These are phyloP conservation scores for Arxiozyma bovina DNA, from an alignment of 1,139 yeast genomes.

Conservation along the genomic window DNA sequence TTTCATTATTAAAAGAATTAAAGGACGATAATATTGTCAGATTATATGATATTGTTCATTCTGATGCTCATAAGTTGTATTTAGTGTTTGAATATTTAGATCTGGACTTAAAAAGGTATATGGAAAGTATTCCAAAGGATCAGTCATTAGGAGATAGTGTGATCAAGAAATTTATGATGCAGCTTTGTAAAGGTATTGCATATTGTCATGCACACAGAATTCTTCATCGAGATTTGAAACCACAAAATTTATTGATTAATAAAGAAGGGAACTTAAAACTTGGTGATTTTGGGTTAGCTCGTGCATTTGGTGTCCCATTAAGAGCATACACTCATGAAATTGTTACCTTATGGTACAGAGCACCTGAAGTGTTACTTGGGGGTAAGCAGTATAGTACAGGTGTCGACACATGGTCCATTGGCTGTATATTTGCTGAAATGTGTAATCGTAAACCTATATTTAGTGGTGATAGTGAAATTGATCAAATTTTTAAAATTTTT, in stretches of 20 bases:
- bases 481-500: constrained; percentile 91
- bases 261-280: constrained; percentile 91
- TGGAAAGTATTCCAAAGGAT: constrained; percentile 92
- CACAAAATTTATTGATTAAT: constrained; percentile 88
- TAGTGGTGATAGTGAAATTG: constrained; percentile 97
- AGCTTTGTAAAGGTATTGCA: constrained; percentile 82
- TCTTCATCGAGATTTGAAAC: constrained; percentile 90
- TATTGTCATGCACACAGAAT: constrained; percentile 95
- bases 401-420: constrained; percentile 98
- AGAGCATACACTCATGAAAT: constrained; percentile 97
- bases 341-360: constrained; percentile 95
- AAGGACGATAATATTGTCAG: constrained; percentile 88
- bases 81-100: constrained; percentile 91
- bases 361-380: constrained; percentile 92
- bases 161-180: constrained; percentile 90
- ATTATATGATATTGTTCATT: constrained; percentile 87
- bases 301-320: constrained; percentile 95
- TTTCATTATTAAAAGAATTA: constrained; percentile 85
- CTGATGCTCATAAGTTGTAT: constrained; percentile 90
- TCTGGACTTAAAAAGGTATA: constrained; percentile 87
- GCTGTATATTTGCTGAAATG: constrained; percentile 98
- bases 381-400: constrained; percentile 97
- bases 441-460: constrained; percentile 90
- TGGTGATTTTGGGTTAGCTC: constrained; percentile 95
- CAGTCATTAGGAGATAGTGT: constrained; percentile 83